A percentile compares a stretch with the other conserved stretches of the same genome.
phyloP scores from a whole-genome alignment of 306 rosid genomes.

The Erythrophleum fordii region DNA sequence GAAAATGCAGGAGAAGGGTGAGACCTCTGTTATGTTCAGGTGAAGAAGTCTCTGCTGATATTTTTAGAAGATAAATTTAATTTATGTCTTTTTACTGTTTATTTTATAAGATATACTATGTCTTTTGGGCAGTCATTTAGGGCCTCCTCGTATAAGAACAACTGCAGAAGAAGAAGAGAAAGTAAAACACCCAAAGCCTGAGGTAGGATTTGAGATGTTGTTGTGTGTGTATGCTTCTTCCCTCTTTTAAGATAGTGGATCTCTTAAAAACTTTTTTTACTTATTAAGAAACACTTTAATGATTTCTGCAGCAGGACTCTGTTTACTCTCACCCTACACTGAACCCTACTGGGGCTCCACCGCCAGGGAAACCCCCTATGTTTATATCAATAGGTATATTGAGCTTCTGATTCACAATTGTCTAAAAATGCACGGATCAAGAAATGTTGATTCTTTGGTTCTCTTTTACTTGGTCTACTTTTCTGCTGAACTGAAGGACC shows the following conservation, averaged over 20 bases:
- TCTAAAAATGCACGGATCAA: slow-evolving; percentile 18
- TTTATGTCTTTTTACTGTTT: slow-evolving; percentile 32
- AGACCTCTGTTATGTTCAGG: slow-evolving; percentile 98
- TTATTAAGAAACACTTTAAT: neutral
- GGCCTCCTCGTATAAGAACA: slow-evolving; percentile 83
- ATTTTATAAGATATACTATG: slow-evolving; percentile 43
- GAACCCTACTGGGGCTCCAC: slow-evolving; percentile 97
- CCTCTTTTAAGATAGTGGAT: slow-evolving; percentile 10
- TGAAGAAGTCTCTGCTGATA: slow-evolving; percentile 35
- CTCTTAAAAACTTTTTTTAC: neutral
- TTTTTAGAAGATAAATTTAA: slow-evolving; percentile 30
- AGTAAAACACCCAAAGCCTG: slow-evolving; percentile 83
- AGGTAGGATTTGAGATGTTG: slow-evolving; percentile 56
- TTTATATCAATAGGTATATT: slow-evolving; percentile 74
- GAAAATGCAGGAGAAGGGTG: slow-evolving; percentile 86
- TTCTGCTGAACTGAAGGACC: too few relatives aligned
- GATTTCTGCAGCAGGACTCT: slow-evolving; percentile 61
- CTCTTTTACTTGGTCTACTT: too few relatives aligned
- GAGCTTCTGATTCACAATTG: slow-evolving; percentile 35
- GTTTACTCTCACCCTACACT: slow-evolving; percentile 84
- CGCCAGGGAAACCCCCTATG: slow-evolving; percentile 99
- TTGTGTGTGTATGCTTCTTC: neutral
- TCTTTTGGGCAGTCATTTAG: slow-evolving; percentile 78
- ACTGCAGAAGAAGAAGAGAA: slow-evolving; percentile 89
- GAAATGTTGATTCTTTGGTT: too few relatives aligned